Conservation (phyloP, 345 rosid species). For the Camelina hispida region DNA sequence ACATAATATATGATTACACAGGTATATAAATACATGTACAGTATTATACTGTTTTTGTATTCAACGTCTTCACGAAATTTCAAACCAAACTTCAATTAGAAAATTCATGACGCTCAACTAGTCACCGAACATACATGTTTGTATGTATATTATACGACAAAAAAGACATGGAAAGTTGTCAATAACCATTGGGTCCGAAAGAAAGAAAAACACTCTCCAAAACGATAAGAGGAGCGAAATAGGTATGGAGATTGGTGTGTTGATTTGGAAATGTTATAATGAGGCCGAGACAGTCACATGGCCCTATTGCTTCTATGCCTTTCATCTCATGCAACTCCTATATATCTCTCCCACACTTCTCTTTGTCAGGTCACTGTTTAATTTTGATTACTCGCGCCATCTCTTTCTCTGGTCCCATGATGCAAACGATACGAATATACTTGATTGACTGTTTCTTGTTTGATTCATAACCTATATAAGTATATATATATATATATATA, state of each 20-base stretch:
- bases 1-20: slow-evolving; percentile 3
- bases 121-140: slow-evolving; percentile 36
- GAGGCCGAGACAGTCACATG: slow-evolving; percentile 46
- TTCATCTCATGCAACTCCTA: slow-evolving; percentile 28
- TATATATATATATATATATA: not conserved
- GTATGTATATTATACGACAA: slow-evolving; percentile 34
- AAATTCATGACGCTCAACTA: slow-evolving; percentile 8
- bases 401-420: slow-evolving; percentile 41
- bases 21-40: not conserved
- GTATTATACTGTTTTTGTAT: not conserved
- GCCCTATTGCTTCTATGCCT: slow-evolving; percentile 41
- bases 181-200: slow-evolving; percentile 23
- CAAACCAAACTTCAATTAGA: slow-evolving; percentile 19
- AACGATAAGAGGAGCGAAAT: slow-evolving; percentile 34
- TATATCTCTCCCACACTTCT: slow-evolving; percentile 36
- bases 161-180: slow-evolving; percentile 37
- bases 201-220: not conserved
- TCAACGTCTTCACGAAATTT: slow-evolving; percentile 30
- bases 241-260: slow-evolving; percentile 32
- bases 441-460: slow-evolving; percentile 33
- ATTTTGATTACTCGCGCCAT: slow-evolving; percentile 38
- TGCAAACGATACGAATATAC: slow-evolving; percentile 27
- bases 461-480: not conserved
- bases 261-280: slow-evolving; percentile 42
- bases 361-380: slow-evolving; percentile 37